Conservation (phyloP, 2,329 filamentous ascomycete genomes). For the Colletotrichum viniferum region DNA sequence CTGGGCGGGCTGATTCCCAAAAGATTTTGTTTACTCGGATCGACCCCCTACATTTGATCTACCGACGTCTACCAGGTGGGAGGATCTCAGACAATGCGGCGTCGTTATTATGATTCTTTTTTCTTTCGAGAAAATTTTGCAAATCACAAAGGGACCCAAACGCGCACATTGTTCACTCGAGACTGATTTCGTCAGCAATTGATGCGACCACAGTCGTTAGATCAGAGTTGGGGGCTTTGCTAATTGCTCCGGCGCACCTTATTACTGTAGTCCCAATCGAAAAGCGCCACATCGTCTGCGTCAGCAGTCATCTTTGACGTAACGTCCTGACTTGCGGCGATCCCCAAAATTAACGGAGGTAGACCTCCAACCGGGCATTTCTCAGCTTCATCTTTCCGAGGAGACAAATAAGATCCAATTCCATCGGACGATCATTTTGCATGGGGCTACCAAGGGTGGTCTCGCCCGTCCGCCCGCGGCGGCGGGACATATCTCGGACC, state of each 20-base stretch:
- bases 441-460: background rate
- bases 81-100: constrained; percentile 8
- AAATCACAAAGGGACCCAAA: background rate
- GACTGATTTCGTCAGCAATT: background rate
- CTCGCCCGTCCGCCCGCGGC: background rate
- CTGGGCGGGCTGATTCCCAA: background rate
- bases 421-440: background rate
- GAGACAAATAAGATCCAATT: background rate
- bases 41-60: constrained; percentile 16
- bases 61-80: background rate
- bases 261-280: background rate
- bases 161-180: background rate
- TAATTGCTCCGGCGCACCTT: background rate
- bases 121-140: background rate
- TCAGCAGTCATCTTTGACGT: background rate
- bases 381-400: background rate
- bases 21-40: constrained; percentile 1
- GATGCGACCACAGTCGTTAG: background rate
- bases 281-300: background rate
- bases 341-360: background rate
- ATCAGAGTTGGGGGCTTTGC: background rate
- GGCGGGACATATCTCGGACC: background rate
- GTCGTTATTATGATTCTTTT: constrained; percentile 4
- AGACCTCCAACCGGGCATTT: background rate
- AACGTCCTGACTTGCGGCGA: background rate